Evolutionary conservation across 768 basidiomycete species (phyloP), one percentile per base, ranked within the genome.

Genomic region (Boletus tomentosulus): DNA sequence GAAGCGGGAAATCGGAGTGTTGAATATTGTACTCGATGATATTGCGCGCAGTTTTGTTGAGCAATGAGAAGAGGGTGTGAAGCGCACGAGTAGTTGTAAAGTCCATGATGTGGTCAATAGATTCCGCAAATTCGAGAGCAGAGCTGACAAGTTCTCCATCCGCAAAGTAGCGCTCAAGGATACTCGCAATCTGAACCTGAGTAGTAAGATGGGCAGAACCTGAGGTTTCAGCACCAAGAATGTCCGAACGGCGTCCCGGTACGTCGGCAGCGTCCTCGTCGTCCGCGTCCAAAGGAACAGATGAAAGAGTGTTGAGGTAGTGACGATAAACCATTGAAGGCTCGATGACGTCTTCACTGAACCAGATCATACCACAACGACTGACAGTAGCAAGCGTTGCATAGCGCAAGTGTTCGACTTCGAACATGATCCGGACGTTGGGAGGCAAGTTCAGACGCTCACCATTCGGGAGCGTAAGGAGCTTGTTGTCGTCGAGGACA

Each of bases 291-390:
- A 98, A 72, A 11, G 93, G 83, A 1, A 86, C 76, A 2, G 84
- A 75, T 0, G 86, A 78, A 27, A 98, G 76, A 0, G 86, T 86
- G 49, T 82, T 78, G 44, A 99, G 82, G 65, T 98, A 96, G 66
- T 98, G 81, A 48, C 81, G 84, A 70, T 89, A 97, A 16, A 97
- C 82, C 97, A 98, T 98, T 1, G 78, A 74, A 6, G 94, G 85
- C 58, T 92, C 87, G 27, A 99, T 84, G 46, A 97, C 85, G 59
- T 98, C 94, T 54, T 98, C 94, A 67, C 94, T 98, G 76, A 99
- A 99, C 97, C 97, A 99, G 62, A 99, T 96, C 97, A 99, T 99
- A 68, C 97, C 97, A 66, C 97, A 99, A 52, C 97, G 95, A 83
- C 93, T 97, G 78, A 99, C 97, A 27, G 97, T 99, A 15, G 97